phyloP scores from a whole-genome alignment of 78 protist genomes.

The Guillardia theta region DNA sequence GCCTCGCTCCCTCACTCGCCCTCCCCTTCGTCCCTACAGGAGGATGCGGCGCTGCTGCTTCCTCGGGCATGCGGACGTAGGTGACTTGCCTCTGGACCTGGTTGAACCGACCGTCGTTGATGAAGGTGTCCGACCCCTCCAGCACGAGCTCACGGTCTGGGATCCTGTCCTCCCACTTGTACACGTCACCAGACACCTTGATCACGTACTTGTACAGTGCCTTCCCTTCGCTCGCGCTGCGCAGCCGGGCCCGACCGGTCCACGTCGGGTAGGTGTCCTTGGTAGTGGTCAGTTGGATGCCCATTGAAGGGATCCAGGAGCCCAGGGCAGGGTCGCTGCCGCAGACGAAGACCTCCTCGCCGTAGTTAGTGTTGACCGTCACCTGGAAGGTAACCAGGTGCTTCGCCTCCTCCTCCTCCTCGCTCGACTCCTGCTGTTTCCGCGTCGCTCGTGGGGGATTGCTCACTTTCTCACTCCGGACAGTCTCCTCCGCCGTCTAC shows the following conservation, averaged over 20 bases:
- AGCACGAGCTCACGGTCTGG: neutral
- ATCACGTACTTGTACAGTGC: neutral
- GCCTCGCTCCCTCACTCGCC: no score
- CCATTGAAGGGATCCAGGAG: neutral
- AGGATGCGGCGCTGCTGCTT: no score
- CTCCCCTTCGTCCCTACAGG: no score
- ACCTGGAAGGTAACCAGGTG: neutral
- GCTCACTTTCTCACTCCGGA: no score
- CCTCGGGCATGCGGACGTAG: no score
- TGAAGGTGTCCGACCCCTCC: neutral
- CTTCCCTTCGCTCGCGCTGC: neutral
- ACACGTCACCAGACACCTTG: neutral
- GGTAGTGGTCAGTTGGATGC: neutral
- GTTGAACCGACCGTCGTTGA: conserved; percentile 6
- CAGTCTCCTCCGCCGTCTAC: no score
- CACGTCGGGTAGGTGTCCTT: neutral
- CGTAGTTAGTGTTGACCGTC: conserved; percentile 4
- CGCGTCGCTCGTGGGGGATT: no score
- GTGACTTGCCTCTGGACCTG: neutral
- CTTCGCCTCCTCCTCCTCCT: neutral
- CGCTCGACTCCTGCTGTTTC: no score
- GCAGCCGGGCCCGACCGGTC: neutral
- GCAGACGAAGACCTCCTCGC: neutral
- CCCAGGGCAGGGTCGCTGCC: conserved; percentile 8
- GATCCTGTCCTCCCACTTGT: neutral